These are phyloP conservation scores for Albizia julibrissin DNA, from an alignment of 306 rosid species.

Conservation along the genomic window DNA sequence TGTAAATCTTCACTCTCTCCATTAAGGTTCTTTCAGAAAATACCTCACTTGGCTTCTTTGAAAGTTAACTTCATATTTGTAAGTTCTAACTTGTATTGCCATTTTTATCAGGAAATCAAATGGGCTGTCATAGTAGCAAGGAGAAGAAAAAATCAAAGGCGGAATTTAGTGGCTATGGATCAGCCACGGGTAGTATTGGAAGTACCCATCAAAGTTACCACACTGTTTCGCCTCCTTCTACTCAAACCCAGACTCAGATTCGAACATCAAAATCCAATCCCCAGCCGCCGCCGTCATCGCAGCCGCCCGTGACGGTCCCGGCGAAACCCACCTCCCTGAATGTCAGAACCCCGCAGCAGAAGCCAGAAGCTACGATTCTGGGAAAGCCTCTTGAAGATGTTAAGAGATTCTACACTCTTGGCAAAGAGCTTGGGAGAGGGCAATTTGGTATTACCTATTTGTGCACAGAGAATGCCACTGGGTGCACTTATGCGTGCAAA, in stretches of 20 bases:
- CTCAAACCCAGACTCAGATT: constrained; percentile 33
- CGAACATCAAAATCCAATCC: constrained; percentile 32
- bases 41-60: neutral
- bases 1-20: neutral
- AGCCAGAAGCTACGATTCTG: constrained; percentile 52
- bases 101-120: constrained; percentile 24
- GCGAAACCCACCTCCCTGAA: constrained; percentile 37
- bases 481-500: constrained; percentile 70
- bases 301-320: constrained; percentile 16
- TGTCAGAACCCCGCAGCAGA: constrained; percentile 37
- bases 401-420: constrained; percentile 59
- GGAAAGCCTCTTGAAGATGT: constrained; percentile 74
- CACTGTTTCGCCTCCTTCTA: constrained; percentile 36
- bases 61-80: neutral
- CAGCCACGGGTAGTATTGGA: constrained; percentile 23
- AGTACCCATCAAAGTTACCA: constrained; percentile 33
- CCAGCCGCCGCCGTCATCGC: constrained; percentile 29
- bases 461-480: constrained; percentile 73
- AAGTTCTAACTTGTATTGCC: neutral
- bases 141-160: constrained; percentile 33
- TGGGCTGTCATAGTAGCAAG: constrained; percentile 82
- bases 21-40: neutral
- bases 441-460: constrained; percentile 87
- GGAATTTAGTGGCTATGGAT: constrained; percentile 28
- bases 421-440: constrained; percentile 87